These are phyloP conservation scores for Alternaria brassicicola DNA, from an alignment of 2,329 filamentous ascomycete genomes.

Conservation along the genomic window DNA sequence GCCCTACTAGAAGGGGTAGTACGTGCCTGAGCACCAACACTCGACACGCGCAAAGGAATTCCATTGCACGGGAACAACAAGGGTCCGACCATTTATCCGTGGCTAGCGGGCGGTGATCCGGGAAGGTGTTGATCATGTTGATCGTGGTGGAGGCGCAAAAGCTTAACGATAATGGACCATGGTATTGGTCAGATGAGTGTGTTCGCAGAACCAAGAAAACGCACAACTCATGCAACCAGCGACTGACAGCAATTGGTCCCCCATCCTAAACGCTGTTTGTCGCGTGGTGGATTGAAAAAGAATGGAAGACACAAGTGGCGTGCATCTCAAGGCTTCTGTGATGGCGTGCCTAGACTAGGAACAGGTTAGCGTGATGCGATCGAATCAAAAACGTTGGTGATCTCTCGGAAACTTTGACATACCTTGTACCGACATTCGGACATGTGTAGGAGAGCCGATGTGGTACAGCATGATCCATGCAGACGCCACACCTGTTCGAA, in stretches of 20 bases:
- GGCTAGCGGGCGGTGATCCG: background rate
- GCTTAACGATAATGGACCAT: background rate
- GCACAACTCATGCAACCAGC: background rate
- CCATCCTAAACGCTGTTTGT: background rate
- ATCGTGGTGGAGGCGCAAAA: background rate
- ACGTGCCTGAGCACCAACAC: background rate
- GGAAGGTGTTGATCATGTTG: background rate
- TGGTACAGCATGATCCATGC: constrained; percentile 1
- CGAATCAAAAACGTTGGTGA: background rate
- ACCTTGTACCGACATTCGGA: constrained; percentile 4
- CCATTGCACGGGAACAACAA: background rate
- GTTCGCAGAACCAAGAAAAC: background rate
- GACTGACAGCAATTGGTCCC: background rate
- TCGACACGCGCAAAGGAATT: background rate
- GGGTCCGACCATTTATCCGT: background rate
- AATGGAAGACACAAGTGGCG: constrained; percentile 4
- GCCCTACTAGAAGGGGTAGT: background rate
- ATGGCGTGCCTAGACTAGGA: constrained; percentile 3
- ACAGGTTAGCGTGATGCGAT: constrained; percentile 9
- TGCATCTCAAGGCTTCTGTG: background rate
- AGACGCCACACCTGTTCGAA: background rate
- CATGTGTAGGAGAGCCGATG: constrained; percentile 12
- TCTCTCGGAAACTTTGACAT: constrained; percentile 10
- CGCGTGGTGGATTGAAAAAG: background rate
- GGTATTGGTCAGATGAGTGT: background rate